A percentile compares a stretch with the other conserved stretches of the same genome.
These are phyloP conservation scores for Phtheirospermum japonicum DNA, from an alignment of 257 asterid species.

Conservation along the genomic window DNA sequence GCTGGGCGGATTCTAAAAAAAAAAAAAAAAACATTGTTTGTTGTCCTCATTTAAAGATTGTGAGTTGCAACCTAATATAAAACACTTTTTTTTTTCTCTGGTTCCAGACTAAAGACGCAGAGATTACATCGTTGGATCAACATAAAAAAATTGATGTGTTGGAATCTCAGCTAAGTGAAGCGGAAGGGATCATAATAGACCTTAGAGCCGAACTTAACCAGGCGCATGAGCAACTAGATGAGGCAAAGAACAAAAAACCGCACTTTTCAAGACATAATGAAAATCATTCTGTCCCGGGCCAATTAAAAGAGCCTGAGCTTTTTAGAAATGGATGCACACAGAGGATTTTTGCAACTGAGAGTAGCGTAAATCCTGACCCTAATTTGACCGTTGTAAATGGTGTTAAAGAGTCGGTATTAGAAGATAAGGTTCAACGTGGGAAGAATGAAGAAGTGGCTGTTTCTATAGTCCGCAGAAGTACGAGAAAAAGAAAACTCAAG, in stretches of 20 bases:
- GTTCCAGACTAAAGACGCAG: conserved; percentile 56
- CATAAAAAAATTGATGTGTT: conserved; percentile 52
- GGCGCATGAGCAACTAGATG: conserved; percentile 43
- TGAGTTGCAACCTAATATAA: conserved; percentile 6
- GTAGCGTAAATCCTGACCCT: conserved; percentile 31
- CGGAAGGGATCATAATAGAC: conserved; percentile 70
- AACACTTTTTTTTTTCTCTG: conserved; percentile 4
- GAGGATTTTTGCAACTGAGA: conserved; percentile 29
- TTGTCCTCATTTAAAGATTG: conserved; percentile 3
- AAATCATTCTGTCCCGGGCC: background rate
- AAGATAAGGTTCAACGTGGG: conserved; percentile 31
- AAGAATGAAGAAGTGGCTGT: conserved; percentile 21
- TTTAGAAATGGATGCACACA: conserved; percentile 28
- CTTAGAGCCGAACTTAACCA: conserved; percentile 56
- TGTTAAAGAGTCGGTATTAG: conserved; percentile 27
- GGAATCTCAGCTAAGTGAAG: conserved; percentile 77
- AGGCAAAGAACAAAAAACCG: conserved; percentile 34
- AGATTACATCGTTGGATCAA: conserved; percentile 34
- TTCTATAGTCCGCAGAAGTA: conserved; percentile 57
- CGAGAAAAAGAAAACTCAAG: conserved; percentile 59
- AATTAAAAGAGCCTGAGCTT: background rate
- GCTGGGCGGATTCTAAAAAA: too few relatives aligned
- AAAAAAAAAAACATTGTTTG: too few relatives aligned
- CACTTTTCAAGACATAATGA: conserved; percentile 25
- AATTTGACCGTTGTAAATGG: conserved; percentile 17